phyloP scores from a whole-genome alignment of 768 basidiomycete species.

The Leccinum arenicola region DNA sequence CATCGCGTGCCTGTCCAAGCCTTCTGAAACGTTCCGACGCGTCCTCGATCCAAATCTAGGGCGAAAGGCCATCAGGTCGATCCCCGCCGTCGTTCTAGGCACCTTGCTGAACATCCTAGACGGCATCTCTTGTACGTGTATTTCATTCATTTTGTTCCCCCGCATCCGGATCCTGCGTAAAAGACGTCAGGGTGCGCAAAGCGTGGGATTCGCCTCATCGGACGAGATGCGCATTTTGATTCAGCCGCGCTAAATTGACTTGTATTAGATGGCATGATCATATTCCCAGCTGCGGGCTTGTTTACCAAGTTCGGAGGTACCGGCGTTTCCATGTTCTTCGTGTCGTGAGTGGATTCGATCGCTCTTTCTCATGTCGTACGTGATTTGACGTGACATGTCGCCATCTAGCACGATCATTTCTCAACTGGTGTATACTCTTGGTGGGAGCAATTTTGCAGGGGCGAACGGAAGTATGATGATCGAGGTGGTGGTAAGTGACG shows the following conservation, averaged over 20 bases:
- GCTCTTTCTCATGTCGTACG: background rate
- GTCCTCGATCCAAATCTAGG: conserved; percentile 19
- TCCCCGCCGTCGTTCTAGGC: conserved; percentile 88
- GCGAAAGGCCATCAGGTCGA: conserved; percentile 33
- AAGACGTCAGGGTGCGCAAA: background rate
- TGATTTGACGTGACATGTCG: background rate
- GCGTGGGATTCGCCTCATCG: background rate
- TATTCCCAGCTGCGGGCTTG: conserved; percentile 81
- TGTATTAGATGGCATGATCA: conserved; percentile 84
- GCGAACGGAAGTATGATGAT: conserved; percentile 99
- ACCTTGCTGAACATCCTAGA: conserved; percentile 87
- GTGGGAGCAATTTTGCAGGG: conserved; percentile 86
- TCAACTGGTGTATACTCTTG: conserved; percentile 81
- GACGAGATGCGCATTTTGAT: background rate
- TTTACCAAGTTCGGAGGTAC: conserved; percentile 81
- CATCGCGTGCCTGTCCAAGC: conserved; percentile 2
- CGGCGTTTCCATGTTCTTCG: conserved; percentile 96
- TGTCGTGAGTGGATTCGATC: conserved; percentile 49
- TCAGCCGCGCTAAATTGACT: conserved; percentile 7
- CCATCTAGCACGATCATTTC: conserved; percentile 61
- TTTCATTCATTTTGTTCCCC: background rate
- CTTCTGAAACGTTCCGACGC: conserved; percentile 7
- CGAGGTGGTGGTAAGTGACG: conserved; percentile 79
- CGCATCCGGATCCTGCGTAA: conserved; percentile 7
- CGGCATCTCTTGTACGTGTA: conserved; percentile 79